Base-by-base conservation (phyloP, 345 rosid genomes). In the Citrus sp. region DNA sequence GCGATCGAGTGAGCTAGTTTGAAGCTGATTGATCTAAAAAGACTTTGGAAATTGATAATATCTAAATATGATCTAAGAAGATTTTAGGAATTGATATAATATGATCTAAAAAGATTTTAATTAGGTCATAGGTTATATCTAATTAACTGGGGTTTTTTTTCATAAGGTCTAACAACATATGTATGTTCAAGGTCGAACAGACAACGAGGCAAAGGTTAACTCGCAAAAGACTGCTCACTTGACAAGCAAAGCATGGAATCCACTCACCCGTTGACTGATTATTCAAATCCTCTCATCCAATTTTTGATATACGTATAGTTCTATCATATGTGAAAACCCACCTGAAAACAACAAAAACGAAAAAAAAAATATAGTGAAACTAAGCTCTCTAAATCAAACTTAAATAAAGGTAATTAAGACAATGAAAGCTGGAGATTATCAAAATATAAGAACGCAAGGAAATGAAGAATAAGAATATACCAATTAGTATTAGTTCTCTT, bases 101-200 rank as follows among this genome's bases (percentile, higher is more conserved):
- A 18, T 54, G 18, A 21, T 21, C n/a, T 38, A 62, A 54, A 55
- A 12, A 32, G 58, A n/a, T 72, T 24, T 9, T 25, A 66, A 4
- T 32, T 32, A 32, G 42, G 10, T 34, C 37, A 21, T 16, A 27
- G 7, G 22, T 54, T 54, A 46, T 14, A 4, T 24, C 19, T 51
- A 21, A 67, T 3, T 66, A 75, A 79, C 49, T 65, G 72, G 80
- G 81, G 73, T 25, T 75, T 79, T 79, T 79, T 25, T 13, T 67
- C 40, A 34, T 7, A n/a, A 32, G 49, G 19, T 18, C 60, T 42
- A 70, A 49, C 34, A 4, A 40, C 32, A 34, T 35, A 12, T 12
- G 1, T 30, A 22, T 40, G 42, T 73, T 78, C 90, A 83, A 87
- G 90, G 90, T 81, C 90, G 90, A 87, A 87, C 90, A 87, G 90